Base-by-base conservation (phyloP, 495 filamentous ascomycete genomes). In the Aspergillus avenaceus region DNA sequence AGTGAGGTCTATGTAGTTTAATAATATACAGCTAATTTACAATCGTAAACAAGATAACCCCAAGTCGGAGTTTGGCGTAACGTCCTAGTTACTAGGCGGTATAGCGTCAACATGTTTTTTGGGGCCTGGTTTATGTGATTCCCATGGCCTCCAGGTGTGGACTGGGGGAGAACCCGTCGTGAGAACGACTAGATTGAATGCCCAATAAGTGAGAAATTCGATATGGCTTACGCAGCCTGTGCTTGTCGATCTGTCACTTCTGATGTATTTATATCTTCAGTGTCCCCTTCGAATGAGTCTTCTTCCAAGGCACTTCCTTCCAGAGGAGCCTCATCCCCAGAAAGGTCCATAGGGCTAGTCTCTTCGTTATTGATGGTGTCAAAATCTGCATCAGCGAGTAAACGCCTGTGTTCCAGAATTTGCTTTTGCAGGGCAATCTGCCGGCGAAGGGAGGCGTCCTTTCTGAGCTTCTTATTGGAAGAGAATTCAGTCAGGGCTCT, bases 401-500 rank as follows among this genome's bases (percentile, higher is more conserved):
- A 37, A 8, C 52, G 49, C 38, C 60, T 44, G 41, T 67, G 62
- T 26, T 66, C 58, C 24, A 49, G 41, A 11, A 65, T 56, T 48
- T 74, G 71, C 53, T 70, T 73, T 48, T 70, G 63, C 43, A 74
- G 36, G 4, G 66, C 66, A 44, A 71, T 72, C 53, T 73, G 68
- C 23, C 71, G 73, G 23, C 43, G 63, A 44, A 73, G 56, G 14
- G 73, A 74, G 27, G 71, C 61, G 31, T 73, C 65, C 47, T 67
- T 72, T 18, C 73, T 64, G 28, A 78, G 56, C 23, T 66, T 67
- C 56, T 71, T 71, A 53, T 77, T 79, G 8, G 73, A 61, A 8
- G 77, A 79, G 56, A 77, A 77, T 45, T 81, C 68, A 11, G 74
- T 72, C 44, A 97, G 72, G 16, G 79, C 76, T 13, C 77, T 62